Conservation (phyloP, 192 early-diverging fungal species). For the Rhizophagus clarus region DNA sequence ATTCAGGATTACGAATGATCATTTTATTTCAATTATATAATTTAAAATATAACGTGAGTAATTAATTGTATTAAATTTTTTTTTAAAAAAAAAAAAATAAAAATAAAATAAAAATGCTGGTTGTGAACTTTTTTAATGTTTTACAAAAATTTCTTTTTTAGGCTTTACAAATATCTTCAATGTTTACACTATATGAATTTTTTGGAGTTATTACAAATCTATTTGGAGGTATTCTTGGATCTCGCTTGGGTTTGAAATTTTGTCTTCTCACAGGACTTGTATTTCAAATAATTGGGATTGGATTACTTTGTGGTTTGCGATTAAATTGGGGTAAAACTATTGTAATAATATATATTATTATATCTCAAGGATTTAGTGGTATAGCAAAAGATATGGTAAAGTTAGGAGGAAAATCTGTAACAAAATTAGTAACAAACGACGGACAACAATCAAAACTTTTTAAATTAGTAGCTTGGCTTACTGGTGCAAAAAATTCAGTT, state of each 20-base stretch:
- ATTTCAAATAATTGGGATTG: constrained; percentile 47
- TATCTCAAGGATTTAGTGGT: constrained; percentile 46
- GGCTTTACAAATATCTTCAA: constrained; percentile 44
- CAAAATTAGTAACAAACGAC: constrained; percentile 45
- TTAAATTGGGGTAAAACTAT: constrained; percentile 34
- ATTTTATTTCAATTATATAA: constrained; percentile 45
- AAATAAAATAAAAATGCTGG: too few species aligned
- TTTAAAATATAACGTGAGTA: constrained; percentile 36
- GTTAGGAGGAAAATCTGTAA: constrained; percentile 46
- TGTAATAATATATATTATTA: constrained; percentile 41
- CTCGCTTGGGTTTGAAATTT: constrained; percentile 41
- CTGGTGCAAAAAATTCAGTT: constrained; percentile 51
- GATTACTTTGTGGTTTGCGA: constrained; percentile 38
- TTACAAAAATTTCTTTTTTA: neutral
- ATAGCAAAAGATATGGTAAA: constrained; percentile 54
- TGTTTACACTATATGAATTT: constrained; percentile 52
- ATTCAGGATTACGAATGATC: constrained; percentile 51
- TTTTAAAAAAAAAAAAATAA: too few species aligned
- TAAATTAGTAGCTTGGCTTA: constrained; percentile 48
- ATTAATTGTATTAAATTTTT: too few species aligned
- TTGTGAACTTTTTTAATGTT: too few species aligned
- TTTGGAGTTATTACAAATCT: constrained; percentile 49
- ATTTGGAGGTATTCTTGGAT: constrained; percentile 46
- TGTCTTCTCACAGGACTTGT: constrained; percentile 40
- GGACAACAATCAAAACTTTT: constrained; percentile 39